A percentile compares a stretch with the other conserved stretches of the same genome.
phyloP scores from a whole-genome alignment of 1,284 basidiomycete species.

The Cutaneotrichosporon dermatis region DNA sequence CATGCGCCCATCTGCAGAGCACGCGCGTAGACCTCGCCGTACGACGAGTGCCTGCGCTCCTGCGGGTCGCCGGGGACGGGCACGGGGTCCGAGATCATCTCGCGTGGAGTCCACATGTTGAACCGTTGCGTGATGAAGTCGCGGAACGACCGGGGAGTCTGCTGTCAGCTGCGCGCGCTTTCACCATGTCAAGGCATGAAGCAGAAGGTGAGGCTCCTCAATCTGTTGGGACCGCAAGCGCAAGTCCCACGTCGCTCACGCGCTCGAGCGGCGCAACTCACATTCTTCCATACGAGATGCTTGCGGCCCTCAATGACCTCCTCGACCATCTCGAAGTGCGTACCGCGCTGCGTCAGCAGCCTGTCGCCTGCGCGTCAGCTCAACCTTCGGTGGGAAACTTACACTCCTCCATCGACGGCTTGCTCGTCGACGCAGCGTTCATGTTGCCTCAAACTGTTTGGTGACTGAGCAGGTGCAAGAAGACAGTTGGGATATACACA shows the following conservation, averaged over 20 bases:
- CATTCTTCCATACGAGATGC: constrained; percentile 38
- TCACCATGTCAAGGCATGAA: too few relatives aligned
- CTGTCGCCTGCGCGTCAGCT: constrained; percentile 27
- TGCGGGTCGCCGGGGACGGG: constrained; percentile 9
- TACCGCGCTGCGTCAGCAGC: constrained; percentile 35
- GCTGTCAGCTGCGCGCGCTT: too few relatives aligned
- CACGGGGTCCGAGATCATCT: constrained; percentile 32
- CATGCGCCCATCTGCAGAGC: constrained; percentile 26
- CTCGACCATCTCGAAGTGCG: constrained; percentile 40
- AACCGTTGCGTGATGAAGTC: neutral
- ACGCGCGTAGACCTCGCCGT: constrained; percentile 24
- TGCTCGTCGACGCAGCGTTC: neutral
- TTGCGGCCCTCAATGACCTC: constrained; percentile 24
- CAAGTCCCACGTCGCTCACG: too few relatives aligned
- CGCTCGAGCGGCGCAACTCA: constrained; percentile 12
- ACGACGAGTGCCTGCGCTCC: constrained; percentile 7
- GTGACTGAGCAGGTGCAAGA: too few relatives aligned
- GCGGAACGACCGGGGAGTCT: constrained; percentile 5
- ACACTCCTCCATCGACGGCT: constrained; percentile 2
- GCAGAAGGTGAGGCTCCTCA: too few relatives aligned
- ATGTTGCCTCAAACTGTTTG: too few relatives aligned
- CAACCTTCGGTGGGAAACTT: neutral
- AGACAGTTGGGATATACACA: too few relatives aligned
- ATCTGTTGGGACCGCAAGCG: too few relatives aligned
- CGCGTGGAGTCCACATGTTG: neutral